These are phyloP conservation scores for Microsporum ferrugineum DNA, from an alignment of 2,329 filamentous ascomycete species.

Conservation along the genomic window DNA sequence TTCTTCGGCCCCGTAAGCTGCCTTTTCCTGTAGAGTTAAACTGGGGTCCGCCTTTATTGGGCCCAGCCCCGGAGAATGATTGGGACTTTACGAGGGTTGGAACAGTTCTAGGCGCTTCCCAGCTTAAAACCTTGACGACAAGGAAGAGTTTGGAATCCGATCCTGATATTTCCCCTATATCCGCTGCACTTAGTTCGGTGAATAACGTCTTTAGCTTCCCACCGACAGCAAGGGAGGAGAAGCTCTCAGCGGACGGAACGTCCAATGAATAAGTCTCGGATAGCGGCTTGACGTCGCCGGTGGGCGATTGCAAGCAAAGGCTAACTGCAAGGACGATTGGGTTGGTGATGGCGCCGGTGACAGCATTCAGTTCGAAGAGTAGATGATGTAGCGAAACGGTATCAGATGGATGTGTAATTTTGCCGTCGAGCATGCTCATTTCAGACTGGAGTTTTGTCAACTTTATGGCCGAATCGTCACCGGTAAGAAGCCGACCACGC, in stretches of 20 bases:
- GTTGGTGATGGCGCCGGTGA: constrained; percentile 65
- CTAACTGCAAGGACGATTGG: constrained; percentile 66
- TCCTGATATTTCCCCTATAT: constrained; percentile 52
- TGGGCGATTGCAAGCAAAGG: constrained; percentile 59
- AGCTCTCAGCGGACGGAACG: constrained; percentile 60
- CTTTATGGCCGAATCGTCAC: constrained; percentile 84
- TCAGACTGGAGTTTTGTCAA: constrained; percentile 83
- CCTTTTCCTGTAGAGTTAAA: constrained; percentile 27
- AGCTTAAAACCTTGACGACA: constrained; percentile 64
- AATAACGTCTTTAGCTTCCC: constrained; percentile 74
- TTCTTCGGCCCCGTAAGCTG: constrained; percentile 31
- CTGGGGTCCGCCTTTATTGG: constrained; percentile 19
- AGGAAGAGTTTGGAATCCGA: constrained; percentile 67
- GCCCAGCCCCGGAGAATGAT: constrained; percentile 26
- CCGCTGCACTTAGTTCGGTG: constrained; percentile 67
- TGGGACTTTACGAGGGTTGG: constrained; percentile 19
- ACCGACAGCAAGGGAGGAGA: constrained; percentile 53
- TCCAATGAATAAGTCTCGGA: constrained; percentile 77
- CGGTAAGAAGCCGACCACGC: constrained; percentile 74
- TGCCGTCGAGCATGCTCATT: constrained; percentile 85
- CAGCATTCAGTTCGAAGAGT: constrained; percentile 70
- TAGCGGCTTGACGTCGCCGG: constrained; percentile 52
- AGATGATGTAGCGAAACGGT: constrained; percentile 66
- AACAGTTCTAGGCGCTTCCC: constrained; percentile 34
- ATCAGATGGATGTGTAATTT: constrained; percentile 57